These are phyloP conservation scores for Rhodotorula sp. DNA, from an alignment of 1,284 basidiomycete species.

Conservation along the genomic window DNA sequence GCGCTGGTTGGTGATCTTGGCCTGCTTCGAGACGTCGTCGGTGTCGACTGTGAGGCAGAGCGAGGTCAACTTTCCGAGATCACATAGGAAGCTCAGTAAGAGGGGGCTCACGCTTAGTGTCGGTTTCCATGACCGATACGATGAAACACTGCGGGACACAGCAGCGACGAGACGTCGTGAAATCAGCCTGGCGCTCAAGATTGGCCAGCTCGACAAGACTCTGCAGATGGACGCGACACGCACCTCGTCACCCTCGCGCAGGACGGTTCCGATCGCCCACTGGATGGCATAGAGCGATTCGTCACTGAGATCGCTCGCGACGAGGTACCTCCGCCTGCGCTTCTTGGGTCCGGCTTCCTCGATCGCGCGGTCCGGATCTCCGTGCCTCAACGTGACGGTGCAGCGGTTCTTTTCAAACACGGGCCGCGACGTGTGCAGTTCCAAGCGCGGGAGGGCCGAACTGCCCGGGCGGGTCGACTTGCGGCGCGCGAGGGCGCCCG, in stretches of 20 bases:
- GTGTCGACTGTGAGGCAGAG: constrained; percentile 66
- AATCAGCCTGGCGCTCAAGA: no score
- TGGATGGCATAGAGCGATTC: constrained; percentile 84
- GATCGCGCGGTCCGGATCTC: constrained; percentile 53
- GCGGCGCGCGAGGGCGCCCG: constrained; percentile 22
- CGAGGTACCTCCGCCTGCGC: constrained; percentile 74
- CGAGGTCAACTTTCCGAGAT: neutral
- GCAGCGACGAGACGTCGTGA: neutral
- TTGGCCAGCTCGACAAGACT: neutral
- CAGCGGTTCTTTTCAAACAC: constrained; percentile 87
- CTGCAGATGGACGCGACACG: constrained; percentile 34
- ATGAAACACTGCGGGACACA: constrained; percentile 55
- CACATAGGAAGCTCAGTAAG: neutral
- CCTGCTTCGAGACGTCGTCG: constrained; percentile 51
- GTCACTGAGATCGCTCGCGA: constrained; percentile 90
- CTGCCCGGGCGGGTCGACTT: constrained; percentile 20
- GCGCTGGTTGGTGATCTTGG: constrained; percentile 41
- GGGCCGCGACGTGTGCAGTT: constrained; percentile 57
- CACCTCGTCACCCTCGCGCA: constrained; percentile 92
- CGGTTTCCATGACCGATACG: constrained; percentile 89
- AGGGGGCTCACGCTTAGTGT: constrained; percentile 68
- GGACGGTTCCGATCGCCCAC: constrained; percentile 83
- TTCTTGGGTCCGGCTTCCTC: constrained; percentile 57
- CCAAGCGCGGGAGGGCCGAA: constrained; percentile 2
- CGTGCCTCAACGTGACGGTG: constrained; percentile 84